A percentile compares a stretch with the other conserved stretches of the same genome.
Conservation (phyloP, 108 stramenopile species). For the Skeletonema menzelii region DNA sequence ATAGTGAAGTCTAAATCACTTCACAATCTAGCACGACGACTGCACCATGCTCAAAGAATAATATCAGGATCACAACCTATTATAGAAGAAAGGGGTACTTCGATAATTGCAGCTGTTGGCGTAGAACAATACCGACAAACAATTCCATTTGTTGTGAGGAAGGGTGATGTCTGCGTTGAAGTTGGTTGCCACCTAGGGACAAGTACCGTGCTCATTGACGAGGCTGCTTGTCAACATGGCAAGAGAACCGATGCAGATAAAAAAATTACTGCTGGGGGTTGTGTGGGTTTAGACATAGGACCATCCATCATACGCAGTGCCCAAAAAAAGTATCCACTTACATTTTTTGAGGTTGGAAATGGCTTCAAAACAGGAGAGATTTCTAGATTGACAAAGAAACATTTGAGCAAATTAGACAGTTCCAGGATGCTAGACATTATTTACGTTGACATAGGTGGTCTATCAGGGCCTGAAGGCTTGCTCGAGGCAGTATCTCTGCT, state of each 20-base stretch:
- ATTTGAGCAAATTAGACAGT: neutral
- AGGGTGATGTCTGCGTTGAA: conserved; percentile 43
- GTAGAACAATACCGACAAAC: conserved; percentile 56
- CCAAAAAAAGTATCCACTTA: conserved; percentile 26
- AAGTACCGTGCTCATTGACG: conserved; percentile 39
- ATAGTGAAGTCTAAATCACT: conserved; percentile 46
- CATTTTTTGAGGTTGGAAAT: conserved; percentile 52
- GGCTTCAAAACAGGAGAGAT: conserved; percentile 50
- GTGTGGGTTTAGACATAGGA: conserved; percentile 58
- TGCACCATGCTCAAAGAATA: conserved; percentile 27
- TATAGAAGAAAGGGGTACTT: conserved; percentile 2
- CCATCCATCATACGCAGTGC: conserved; percentile 45
- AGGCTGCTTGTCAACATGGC: conserved; percentile 9
- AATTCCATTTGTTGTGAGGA: conserved; percentile 27
- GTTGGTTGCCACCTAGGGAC: conserved; percentile 61
- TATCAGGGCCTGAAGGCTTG: conserved; percentile 50
- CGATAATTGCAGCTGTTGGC: conserved; percentile 45
- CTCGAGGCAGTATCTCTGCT: conserved; percentile 43
- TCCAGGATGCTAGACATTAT: conserved; percentile 43
- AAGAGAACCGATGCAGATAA: neutral
- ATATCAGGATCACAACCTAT: conserved; percentile 10
- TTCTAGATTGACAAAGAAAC: conserved; percentile 23
- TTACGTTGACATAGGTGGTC: conserved; percentile 58
- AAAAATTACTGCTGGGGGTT: neutral
- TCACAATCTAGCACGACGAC: conserved; percentile 28